Percentiles rank a stretch among this genome's conserved stretches.
These are phyloP conservation scores for Selenicereus undatus DNA, from an alignment of 148 eudicot species.

Conservation along the genomic window DNA sequence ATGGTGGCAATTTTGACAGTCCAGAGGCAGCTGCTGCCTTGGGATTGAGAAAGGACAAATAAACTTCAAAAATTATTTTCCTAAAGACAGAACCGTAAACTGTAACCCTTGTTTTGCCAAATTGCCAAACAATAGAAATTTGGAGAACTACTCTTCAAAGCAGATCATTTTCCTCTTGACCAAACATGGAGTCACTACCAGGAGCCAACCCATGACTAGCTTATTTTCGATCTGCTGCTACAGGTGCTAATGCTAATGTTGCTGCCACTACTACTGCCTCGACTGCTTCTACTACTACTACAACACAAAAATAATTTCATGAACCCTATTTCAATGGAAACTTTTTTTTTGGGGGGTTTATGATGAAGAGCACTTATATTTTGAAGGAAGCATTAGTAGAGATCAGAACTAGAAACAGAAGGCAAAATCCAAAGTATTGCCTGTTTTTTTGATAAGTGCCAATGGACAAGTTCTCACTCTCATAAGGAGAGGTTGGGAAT, in stretches of 20 bases:
- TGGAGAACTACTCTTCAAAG: neutral
- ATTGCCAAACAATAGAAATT: neutral
- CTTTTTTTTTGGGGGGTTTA: neutral
- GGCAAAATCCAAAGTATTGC: neutral
- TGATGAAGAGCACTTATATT: neutral
- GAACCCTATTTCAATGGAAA: neutral
- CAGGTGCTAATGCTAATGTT: too few species aligned
- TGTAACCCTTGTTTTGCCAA: neutral
- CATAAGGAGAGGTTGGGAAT: too few species aligned
- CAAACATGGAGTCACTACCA: neutral
- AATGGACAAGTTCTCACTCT: too few species aligned
- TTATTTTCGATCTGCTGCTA: too few species aligned
- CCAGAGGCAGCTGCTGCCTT: neutral
- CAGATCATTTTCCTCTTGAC: neutral
- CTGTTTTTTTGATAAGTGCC: too few species aligned
- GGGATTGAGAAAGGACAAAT: neutral
- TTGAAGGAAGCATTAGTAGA: too few species aligned
- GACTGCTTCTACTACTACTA: too few species aligned
- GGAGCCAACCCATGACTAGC: neutral
- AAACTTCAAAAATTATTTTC: neutral
- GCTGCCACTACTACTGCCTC: too few species aligned
- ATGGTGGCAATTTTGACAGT: neutral
- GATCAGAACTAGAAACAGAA: too few species aligned
- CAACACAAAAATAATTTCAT: neutral
- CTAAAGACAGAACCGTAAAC: neutral